Percentiles rank a stretch among this genome's conserved stretches.
These are phyloP conservation scores for Hypoxylon intermedium DNA, from an alignment of 495 filamentous ascomycete genomes.

Conservation along the genomic window DNA sequence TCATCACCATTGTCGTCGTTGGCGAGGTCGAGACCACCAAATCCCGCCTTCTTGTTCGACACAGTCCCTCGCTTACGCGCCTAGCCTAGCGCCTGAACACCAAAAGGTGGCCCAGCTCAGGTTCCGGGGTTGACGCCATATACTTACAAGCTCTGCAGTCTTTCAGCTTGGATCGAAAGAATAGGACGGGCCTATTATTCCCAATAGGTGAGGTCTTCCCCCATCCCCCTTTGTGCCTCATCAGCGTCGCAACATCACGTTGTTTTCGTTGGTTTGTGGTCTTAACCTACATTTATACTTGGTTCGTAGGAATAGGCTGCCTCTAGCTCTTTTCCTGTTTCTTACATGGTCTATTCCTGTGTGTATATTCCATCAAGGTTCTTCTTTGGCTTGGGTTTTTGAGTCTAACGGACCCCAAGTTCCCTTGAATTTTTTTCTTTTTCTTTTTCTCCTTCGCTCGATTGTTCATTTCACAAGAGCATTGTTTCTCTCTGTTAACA, in stretches of 20 bases:
- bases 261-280: neutral
- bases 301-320: constrained; percentile 2
- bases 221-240: neutral
- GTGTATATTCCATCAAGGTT: constrained; percentile 34
- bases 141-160: neutral
- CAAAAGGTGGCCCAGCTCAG: neutral
- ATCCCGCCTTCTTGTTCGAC: neutral
- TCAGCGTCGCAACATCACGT: neutral
- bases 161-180: neutral
- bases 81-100: neutral
- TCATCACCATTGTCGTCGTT: neutral
- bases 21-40: neutral
- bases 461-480: neutral
- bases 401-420: constrained; percentile 10
- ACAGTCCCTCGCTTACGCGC: neutral
- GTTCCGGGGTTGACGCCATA: neutral
- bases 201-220: constrained; percentile 18
- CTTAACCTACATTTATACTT: neutral
- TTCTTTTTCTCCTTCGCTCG: neutral
- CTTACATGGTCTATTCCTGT: neutral
- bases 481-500: constrained; percentile 17
- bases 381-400: constrained; percentile 8
- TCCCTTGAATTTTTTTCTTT: constrained; percentile 3
- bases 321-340: neutral
- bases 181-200: constrained; percentile 3